Percentiles rank a stretch among this genome's conserved stretches.
phyloP scores from a whole-genome alignment of 176 grass and related monocot genomes.

The Themeda triandra region DNA sequence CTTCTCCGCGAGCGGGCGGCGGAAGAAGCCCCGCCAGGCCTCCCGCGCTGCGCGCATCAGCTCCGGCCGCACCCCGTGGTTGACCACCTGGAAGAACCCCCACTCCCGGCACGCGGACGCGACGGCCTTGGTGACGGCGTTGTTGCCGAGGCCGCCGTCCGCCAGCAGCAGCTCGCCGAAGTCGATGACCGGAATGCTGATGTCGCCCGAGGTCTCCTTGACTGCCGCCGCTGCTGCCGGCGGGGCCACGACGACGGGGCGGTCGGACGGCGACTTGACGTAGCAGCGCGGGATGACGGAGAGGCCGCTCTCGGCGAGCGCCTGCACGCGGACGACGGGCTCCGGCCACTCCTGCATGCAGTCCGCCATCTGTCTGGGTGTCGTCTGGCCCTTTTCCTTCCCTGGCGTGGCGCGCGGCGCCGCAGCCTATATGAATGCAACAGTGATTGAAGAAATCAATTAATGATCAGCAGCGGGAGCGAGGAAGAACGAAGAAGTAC shows the following conservation, averaged over 20 bases:
- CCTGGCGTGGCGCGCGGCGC: background rate
- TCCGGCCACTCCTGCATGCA: conserved; percentile 80
- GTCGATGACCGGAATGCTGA: conserved; percentile 74
- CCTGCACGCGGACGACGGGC: conserved; percentile 67
- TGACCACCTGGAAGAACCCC: conserved; percentile 89
- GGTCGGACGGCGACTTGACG: conserved; percentile 67
- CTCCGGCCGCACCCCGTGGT: conserved; percentile 72
- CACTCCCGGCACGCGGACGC: conserved; percentile 63
- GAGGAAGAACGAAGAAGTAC: background rate
- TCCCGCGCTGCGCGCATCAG: conserved; percentile 45
- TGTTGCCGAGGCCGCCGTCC: background rate
- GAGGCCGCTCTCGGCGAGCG: conserved; percentile 64
- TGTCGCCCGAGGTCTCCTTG: background rate
- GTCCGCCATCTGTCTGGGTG: conserved; percentile 22
- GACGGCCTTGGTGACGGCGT: conserved; percentile 33
- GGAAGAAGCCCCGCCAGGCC: conserved; percentile 78
- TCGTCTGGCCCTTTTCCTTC: background rate
- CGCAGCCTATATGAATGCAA: background rate
- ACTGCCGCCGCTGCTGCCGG: no score
- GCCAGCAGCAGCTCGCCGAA: conserved; percentile 39
- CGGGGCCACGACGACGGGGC: conserved; percentile 24
- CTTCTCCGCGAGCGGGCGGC: conserved; percentile 51
- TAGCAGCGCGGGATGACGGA: conserved; percentile 63
- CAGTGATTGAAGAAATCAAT: background rate
- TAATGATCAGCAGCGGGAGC: background rate